Evolutionary conservation across 2,329 filamentous ascomycete species (phyloP), one percentile per base, ranked within the genome.

Genomic region (Basipetospora chlamydospora): DNA sequence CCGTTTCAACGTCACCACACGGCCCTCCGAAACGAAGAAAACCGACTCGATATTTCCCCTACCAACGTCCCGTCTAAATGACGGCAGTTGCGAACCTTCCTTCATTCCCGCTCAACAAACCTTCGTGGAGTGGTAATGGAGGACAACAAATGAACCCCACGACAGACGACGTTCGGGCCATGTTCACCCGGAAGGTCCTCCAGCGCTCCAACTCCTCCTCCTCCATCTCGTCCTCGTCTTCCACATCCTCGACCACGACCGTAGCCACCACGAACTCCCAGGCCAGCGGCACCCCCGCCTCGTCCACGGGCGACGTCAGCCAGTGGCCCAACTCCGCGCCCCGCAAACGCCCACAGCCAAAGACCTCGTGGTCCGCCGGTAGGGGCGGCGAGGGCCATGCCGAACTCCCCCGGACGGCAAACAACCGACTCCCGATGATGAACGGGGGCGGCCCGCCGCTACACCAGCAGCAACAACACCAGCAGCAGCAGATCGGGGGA

Each of bases 191-290:
- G 49, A 95, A 94, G 63, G 77, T 71, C 53, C 69, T 85, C 42
- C 83, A 88, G 56, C 77, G 88, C 55, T 80, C 80, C 51, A 93
- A 85, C 65, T 96, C 88, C 25, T 90, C 85, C 40, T 93, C 86
- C 4, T 94, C 87, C 31, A 67, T 92, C 44, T 81, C 83, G 11
- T 74, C 75, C 34, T 72, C 64, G 28, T 61, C 67, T 1, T 77
- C 74, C 22, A 60, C 59, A 39, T 70, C 72, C 12, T 77, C 73
- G 5, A 65, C 61, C 9, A 74, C 78, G 2, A 81, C 79, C 38
- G 63, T 81, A 43, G 69, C 73, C 26, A 69, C 73, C 39, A 65
- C 72, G 50, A 64, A 69, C 34, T 64, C 70, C 18, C 73, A 73
- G 49, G 53, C 70, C 45, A 81, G 78, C 70, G 75, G 74, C 45